Base-by-base conservation (phyloP, 495 filamentous ascomycete species). In the Parachaetomium inaequale region DNA sequence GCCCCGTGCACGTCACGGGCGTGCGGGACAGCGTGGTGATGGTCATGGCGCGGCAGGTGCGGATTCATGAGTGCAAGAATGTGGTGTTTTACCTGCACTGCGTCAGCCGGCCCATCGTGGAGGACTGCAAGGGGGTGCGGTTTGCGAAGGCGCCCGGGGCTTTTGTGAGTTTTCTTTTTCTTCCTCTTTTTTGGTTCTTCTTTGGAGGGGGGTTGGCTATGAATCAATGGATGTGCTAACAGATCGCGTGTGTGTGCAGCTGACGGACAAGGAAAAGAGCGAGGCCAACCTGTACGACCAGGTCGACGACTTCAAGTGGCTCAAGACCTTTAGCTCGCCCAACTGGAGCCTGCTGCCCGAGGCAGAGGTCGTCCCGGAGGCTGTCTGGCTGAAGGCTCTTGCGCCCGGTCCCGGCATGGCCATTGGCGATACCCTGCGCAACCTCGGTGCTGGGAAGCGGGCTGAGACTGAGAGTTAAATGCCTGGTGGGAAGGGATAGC, bases 261-360 rank as follows among this genome's bases (percentile, higher is more conserved):
- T 76, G 28, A 67, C 65, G 17, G 73, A 78, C 19, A 63, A 66
- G 34, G 61, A 70, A 12, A 63, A 74, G 10, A 62, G 63, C 34
- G 68, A 74, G 38, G 68, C 67, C 59, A 92, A 94, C 72, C 79
- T 87, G 61, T 98, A 91, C 89, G 84, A 90, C 66, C 85, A 95
- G 68, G 87, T 98, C 15, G 90, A 97, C 68, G 94, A 98, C 68
- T 98, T 98, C 79, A 94, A 96, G 74, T 98, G 95, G 95, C 81
- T 96, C 63, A 95, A 92, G 73, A 78, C 82, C 12, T 89, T 88
- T 50, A 86, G 84, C 19, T 96, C 90, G 66, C 94, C 94, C 1
- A 92, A 98, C 71, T 98, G 93, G 92, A 84, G 79, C 49, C 69
- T 93, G 11, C 60, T 97, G 43, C 76, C 81, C 17, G 80, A 81